Base-by-base conservation (phyloP, 805 yeast genomes). In the Candida jianshihensis region DNA sequence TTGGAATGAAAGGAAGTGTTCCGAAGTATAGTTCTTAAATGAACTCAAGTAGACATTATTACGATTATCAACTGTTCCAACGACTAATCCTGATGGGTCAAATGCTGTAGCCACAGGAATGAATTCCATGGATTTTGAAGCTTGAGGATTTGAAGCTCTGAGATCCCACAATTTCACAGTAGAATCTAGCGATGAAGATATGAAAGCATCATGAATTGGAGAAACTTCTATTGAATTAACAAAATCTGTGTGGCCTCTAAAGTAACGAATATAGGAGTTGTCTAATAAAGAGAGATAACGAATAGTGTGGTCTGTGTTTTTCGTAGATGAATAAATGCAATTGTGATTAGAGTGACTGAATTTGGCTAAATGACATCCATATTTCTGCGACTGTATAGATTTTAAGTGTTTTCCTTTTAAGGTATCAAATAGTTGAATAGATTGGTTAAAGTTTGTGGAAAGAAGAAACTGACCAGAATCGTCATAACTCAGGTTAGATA, bases 81-180 rank as follows among this genome's bases (percentile, higher is more conserved):
- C 78, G 0, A 89, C 82, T 8, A 79, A 61, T 1, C 96, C 96
- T 26, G 83, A 73, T 2, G 96, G 92, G 59, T 90, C 97, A 47
- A 78, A 74, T 1, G 92, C 83, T 11, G 81, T 65, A 19, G 76
- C 58, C 4, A 70, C 60, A 9, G 84, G 78, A 12, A 69, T 66
- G 13, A 75, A 71, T 26, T 73, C 66, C 17, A 73, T 75, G 18
- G 79, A 52, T 5, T 70, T 26, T 6, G 29, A 60, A 1, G 94
- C 92, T 39, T 74, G 78, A 15, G 82, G 73, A 39, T 73, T 68
- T 2, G 84, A 66, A 0, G 81, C 66, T 46, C 90, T 65, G 19
- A 83, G 56, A 59, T 92, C 97, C 98, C 98, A 92, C 6, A 84
- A 47, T 44, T 92, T 74, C 1, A 88, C 83, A 0, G 95, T 77